phyloP scores from a whole-genome alignment of 2,329 filamentous ascomycete genomes.

The Cladosporium sp. region DNA sequence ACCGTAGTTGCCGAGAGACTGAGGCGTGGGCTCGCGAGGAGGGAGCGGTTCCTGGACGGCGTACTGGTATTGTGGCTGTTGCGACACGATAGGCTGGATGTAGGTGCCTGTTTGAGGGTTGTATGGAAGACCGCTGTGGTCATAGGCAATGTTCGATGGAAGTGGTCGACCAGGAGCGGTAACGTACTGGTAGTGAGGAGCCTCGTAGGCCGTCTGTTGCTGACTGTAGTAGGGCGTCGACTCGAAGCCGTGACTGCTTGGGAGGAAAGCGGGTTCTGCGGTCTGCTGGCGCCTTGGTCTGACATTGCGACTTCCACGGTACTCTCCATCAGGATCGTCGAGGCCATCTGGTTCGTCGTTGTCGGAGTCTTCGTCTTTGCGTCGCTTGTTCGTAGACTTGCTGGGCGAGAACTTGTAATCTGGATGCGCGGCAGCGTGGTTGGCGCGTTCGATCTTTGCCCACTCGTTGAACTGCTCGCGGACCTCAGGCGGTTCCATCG shows the following conservation, averaged over 20 bases:
- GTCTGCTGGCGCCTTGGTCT: slow-evolving; percentile 29
- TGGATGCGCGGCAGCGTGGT: slow-evolving; percentile 83
- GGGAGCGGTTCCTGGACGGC: slow-evolving; percentile 32
- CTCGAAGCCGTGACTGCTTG: slow-evolving; percentile 34
- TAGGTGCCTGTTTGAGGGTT: slow-evolving; percentile 34
- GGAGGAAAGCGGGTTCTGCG: slow-evolving; percentile 30
- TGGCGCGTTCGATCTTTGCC: slow-evolving; percentile 77
- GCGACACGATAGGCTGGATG: slow-evolving; percentile 28
- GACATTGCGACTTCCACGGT: slow-evolving; percentile 33
- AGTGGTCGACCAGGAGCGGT: slow-evolving; percentile 32
- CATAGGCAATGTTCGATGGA: slow-evolving; percentile 36
- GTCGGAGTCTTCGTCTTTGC: slow-evolving; percentile 38
- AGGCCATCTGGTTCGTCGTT: slow-evolving; percentile 39
- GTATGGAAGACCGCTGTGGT: slow-evolving; percentile 33
- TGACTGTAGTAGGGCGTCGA: slow-evolving; percentile 38
- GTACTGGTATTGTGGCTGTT: slow-evolving; percentile 32
- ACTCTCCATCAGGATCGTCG: slow-evolving; percentile 41
- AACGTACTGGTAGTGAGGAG: slow-evolving; percentile 35
- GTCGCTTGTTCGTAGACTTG: slow-evolving; percentile 63
- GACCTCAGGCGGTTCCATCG: slow-evolving; percentile 71
- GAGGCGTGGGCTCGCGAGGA: slow-evolving; percentile 33
- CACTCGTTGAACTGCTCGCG: slow-evolving; percentile 75
- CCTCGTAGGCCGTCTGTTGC: slow-evolving; percentile 32
- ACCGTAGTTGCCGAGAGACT: slow-evolving; percentile 36
- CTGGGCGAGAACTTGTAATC: slow-evolving; percentile 92